Evolutionary conservation across 257 asterid genomes (phyloP).

Genomic region (Capsicum rhomboideum): DNA sequence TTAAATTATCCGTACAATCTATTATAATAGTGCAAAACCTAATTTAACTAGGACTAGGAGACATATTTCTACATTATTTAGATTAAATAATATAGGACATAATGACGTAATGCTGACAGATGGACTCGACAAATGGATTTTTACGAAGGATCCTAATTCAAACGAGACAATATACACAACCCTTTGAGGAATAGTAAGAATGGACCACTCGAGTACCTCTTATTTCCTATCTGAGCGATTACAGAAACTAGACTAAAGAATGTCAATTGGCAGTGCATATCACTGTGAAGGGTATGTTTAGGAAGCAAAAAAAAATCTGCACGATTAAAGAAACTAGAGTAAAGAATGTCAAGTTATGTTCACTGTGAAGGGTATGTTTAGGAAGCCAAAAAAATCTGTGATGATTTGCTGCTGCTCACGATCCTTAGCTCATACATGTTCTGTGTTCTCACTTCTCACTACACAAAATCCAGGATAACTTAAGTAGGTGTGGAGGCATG

Average conservation of each 20-base stretch:
- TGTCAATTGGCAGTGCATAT: too few relatives aligned
- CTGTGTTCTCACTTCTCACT: background rate
- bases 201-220: background rate
- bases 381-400: background rate
- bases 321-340: background rate
- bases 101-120: background rate
- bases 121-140: background rate
- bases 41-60: too few relatives aligned
- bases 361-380: background rate
- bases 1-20: too few relatives aligned
- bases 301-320: background rate
- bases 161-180: background rate
- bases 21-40: too few relatives aligned
- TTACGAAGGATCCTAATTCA: background rate
- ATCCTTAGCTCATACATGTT: background rate
- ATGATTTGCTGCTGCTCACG: background rate
- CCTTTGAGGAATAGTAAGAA: background rate
- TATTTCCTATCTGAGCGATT: background rate
- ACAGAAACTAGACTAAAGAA: background rate
- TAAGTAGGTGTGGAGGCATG: slow-evolving; percentile 23
- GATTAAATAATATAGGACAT: background rate
- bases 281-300: background rate
- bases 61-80: too few relatives aligned
- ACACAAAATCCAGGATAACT: background rate
- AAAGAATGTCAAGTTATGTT: background rate